Base-by-base conservation (phyloP, 768 basidiomycete species). In the Dictyophora rubrovolvata region DNA sequence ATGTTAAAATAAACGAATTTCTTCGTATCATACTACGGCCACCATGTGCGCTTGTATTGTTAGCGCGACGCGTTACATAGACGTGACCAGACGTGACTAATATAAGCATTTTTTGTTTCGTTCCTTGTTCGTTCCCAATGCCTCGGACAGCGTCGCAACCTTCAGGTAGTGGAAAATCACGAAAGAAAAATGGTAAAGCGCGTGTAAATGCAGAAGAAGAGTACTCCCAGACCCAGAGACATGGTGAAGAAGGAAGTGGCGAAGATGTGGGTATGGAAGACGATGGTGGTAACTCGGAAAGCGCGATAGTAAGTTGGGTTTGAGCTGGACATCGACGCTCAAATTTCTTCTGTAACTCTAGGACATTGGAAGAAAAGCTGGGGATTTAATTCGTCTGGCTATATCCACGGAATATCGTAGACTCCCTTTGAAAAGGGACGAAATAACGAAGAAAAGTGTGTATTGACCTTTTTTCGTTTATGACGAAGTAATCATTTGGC, bases 361-460 rank as follows among this genome's bases (percentile, higher is more conserved):
- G 89, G 82, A 85, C 18, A 65, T 84, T 21, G 72, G 75, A n/a
- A 77, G 80, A 54, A 84, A 81, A 68, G 87, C 87, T 0, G 76
- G 79, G 53, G 82, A 85, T 54, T 77, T 95, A 34, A 88, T 87
- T 10, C 80, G 92, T 17, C 77, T 91, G 21, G 89, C 91, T 1
- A 74, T 97, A 47, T 94, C 93, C 69, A 77, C 75, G 5, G 92
- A 95, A 68, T 82, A 87, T 56, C 82, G 77, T 66, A 78, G 89
- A 54, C 69, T 73, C 11, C 76, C 83, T 1, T 70, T 96, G 53
- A 79, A 80, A 37, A 77, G 90, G 46, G 87, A 93, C n/a, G 92
- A 95, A 46, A 88, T 94, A 53, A 82, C 78, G 42, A 93, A 93
- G 72, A 89, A 89, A 77, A 83, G 93, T 85, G 16, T 16, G 60